phyloP scores from a whole-genome alignment of 2,329 filamentous ascomycete genomes.

The Phaeosphaeriaceae sp. region DNA sequence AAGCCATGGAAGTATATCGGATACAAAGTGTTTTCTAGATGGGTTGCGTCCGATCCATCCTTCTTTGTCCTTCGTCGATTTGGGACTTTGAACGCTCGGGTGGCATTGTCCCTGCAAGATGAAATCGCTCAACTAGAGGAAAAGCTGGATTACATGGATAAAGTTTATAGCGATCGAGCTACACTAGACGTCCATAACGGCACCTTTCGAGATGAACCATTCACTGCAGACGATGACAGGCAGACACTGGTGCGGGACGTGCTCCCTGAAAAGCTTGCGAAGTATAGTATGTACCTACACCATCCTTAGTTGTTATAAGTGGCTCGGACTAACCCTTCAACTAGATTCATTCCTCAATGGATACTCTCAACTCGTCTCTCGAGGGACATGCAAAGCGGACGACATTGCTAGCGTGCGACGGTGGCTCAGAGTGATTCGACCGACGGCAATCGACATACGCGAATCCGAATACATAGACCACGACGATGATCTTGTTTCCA shows the following conservation, averaged over 20 bases:
- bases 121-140: neutral
- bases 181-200: neutral
- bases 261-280: neutral
- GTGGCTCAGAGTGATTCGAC: neutral
- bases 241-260: neutral
- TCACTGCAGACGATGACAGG: neutral
- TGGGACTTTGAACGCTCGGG: neutral
- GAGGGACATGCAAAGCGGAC: neutral
- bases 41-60: neutral
- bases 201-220: neutral
- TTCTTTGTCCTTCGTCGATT: conserved; percentile 1
- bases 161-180: neutral
- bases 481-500: neutral
- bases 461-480: neutral
- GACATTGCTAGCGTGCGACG: neutral
- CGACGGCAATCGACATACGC: neutral
- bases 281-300: neutral
- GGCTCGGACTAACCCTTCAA: neutral
- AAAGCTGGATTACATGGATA: neutral
- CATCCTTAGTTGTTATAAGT: neutral
- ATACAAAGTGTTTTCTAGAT: neutral
- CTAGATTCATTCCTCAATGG: neutral
- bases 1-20: conserved; percentile 4
- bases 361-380: neutral
- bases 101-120: neutral